Base-by-base conservation (phyloP, 176 grass and related monocot genomes). In the Dactylis glomerata region DNA sequence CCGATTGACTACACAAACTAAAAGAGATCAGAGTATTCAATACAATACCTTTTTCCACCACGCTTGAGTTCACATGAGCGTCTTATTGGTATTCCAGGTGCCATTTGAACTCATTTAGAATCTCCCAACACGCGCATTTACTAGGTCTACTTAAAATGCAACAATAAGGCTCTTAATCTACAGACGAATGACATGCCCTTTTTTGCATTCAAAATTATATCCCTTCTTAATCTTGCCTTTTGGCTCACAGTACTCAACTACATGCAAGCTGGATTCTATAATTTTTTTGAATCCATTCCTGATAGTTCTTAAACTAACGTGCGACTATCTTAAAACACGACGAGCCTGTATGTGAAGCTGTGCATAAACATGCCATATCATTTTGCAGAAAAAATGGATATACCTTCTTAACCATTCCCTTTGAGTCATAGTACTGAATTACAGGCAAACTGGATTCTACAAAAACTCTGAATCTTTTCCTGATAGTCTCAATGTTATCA, bases 401-500 rank as follows among this genome's bases (percentile, higher is more conserved):
- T 83, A 93, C 91, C 91, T 87, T 93, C 79, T 76, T 93, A 87
- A 93, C 77, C 63, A 85, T 93, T 61, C 87, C 81, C 45, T 62
- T 89, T 61, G 85, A 83, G 11, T 82, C 84, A 26, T 93, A 90
- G 30, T 93, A 85, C 44, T 77, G 59, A 82, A 90, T 31, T 51
- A 92, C 91, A 82, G 84, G 91, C 73, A 89, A 77, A 72, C 83
- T 92, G 42, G 87, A 93, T 67, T 93, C 88, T 17, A 68, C 58
- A 87, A 87, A 93, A 52, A 87, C 81, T 74, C 86, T 75, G 22
- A 93, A 90, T 27, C 91, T 88, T 63, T 93, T 93, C 84, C 84
- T 87, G 83, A 92, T 92, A 31, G 91, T 92, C 62, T 92, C 91
- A 87, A 92, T 87, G 82, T 90, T 92, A 82, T 90, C 91, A 82